Evolutionary conservation across 495 filamentous ascomycete genomes (phyloP).

Genomic region (Hyphodiscus hymeniophilus): DNA sequence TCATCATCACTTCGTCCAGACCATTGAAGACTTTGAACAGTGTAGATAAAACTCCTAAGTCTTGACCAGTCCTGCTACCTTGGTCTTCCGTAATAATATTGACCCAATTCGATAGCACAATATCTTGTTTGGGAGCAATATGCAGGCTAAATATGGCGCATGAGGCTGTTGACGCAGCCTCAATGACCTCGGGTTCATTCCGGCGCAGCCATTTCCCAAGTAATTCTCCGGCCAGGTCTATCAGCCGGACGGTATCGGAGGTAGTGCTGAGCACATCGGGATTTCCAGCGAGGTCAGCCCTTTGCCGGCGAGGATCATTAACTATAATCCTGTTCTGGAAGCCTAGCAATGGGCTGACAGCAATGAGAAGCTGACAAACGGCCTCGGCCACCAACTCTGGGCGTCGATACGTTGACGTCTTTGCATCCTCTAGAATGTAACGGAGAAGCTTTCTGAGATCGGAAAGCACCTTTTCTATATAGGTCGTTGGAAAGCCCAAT

Average conservation of each 20-base stretch:
- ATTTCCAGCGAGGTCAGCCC: too few relatives aligned
- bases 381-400: conserved; percentile 66
- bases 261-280: not conserved
- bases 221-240: conserved; percentile 33
- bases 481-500: not conserved
- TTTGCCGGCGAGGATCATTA: not conserved
- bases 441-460: not conserved
- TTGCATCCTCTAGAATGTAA: not conserved
- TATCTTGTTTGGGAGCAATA: not conserved
- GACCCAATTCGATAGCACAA: conserved; percentile 1
- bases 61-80: not conserved
- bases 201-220: conserved; percentile 36
- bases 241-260: conserved; percentile 1
- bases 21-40: not conserved
- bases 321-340: not conserved
- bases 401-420: conserved; percentile 37
- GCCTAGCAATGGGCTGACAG: conserved; percentile 9
- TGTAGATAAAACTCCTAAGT: not conserved
- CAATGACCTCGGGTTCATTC: conserved; percentile 39
- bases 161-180: conserved; percentile 37
- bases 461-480: not conserved
- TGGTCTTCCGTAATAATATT: not conserved
- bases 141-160: conserved; percentile 35
- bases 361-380: conserved; percentile 45
- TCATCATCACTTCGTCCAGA: not conserved